Percentiles rank a stretch among this genome's conserved stretches.
These are phyloP conservation scores for Chalaropsis thielavioides DNA, from an alignment of 2,329 filamentous ascomycete genomes.

Conservation along the genomic window DNA sequence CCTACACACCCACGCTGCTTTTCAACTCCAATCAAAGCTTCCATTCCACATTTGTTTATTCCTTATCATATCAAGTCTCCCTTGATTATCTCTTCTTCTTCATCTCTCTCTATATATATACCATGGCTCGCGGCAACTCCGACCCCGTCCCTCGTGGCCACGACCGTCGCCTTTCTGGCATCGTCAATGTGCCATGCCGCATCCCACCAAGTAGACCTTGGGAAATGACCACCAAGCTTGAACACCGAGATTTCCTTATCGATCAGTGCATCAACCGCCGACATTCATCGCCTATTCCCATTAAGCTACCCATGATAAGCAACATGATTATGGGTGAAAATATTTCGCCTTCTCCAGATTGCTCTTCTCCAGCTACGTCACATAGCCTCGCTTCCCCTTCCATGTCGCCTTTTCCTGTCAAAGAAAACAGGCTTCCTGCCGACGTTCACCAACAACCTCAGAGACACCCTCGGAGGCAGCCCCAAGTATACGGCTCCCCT, in stretches of 20 bases:
- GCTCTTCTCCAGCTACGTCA: not conserved
- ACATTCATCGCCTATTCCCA: conserved; percentile 1
- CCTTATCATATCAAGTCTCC: not conserved
- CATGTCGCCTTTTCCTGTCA: not conserved
- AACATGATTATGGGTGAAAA: not conserved
- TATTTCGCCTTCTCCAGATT: not conserved
- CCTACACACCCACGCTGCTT: too few species aligned
- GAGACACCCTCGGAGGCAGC: not conserved
- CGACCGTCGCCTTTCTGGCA: conserved; percentile 2
- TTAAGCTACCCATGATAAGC: conserved; percentile 4
- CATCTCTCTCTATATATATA: not conserved
- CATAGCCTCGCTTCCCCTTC: not conserved
- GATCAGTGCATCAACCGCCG: conserved; percentile 10
- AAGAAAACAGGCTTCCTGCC: not conserved
- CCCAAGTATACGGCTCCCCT: not conserved
- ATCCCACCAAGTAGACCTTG: conserved; percentile 12
- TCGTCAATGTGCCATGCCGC: conserved; percentile 8
- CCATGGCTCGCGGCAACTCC: not conserved
- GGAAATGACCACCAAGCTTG: conserved; percentile 14
- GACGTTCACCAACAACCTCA: not conserved
- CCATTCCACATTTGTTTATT: not conserved
- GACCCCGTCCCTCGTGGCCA: not conserved
- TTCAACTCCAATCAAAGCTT: not conserved
- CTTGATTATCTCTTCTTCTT: not conserved
- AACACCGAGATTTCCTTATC: conserved; percentile 10